A percentile compares a stretch with the other conserved stretches of the same genome.
These are phyloP conservation scores for Pleurotus eryngii DNA, from an alignment of 768 basidiomycete genomes.

Conservation along the genomic window DNA sequence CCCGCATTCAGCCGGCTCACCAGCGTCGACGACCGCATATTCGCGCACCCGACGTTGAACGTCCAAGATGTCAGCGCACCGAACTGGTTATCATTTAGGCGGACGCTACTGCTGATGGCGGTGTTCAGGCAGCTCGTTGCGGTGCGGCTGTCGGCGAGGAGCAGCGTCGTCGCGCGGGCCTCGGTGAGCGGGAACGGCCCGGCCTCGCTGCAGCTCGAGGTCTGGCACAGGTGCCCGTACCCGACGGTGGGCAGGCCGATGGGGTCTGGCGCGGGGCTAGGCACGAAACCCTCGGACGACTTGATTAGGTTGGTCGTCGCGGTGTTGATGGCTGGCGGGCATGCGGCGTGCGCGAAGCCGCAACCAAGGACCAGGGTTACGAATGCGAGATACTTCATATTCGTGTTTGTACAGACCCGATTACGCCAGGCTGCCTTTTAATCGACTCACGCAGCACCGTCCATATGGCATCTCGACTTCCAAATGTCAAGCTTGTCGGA, in stretches of 20 bases:
- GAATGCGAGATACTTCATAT: neutral
- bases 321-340: slow-evolving; percentile 14
- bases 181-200: slow-evolving; percentile 24
- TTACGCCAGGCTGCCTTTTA: neutral
- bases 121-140: slow-evolving; percentile 23
- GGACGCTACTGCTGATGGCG: slow-evolving; percentile 20
- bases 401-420: neutral
- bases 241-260: slow-evolving; percentile 29
- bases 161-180: slow-evolving; percentile 22
- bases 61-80: slow-evolving; percentile 24
- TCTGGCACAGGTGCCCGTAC: slow-evolving; percentile 26
- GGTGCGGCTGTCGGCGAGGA: slow-evolving; percentile 19
- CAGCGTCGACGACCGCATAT: slow-evolving; percentile 22
- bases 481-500: neutral
- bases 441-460: too few relatives aligned
- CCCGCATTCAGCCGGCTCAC: slow-evolving; percentile 24
- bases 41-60: slow-evolving; percentile 26
- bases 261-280: slow-evolving; percentile 24
- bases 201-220: slow-evolving; percentile 18
- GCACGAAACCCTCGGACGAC: slow-evolving; percentile 26
- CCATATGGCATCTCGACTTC: neutral
- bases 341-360: neutral
- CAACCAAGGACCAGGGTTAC: neutral
- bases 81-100: slow-evolving; percentile 27
- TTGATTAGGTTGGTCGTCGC: slow-evolving; percentile 26